Base-by-base conservation (phyloP, 1,139 yeast species). In the Eremothecium cymbalariae region DNA sequence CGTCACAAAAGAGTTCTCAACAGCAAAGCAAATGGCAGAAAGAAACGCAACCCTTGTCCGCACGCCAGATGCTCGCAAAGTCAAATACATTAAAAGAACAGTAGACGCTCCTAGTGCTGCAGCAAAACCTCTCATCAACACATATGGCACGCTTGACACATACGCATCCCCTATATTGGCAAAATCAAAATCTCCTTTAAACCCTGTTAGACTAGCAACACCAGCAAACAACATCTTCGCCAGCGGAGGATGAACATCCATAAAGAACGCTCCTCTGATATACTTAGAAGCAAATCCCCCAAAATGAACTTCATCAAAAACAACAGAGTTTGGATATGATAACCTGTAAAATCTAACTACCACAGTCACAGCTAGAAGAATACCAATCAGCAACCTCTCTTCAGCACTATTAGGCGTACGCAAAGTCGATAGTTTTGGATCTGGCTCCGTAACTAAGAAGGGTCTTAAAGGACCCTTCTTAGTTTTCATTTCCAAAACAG, bases 201-300 rank as follows among this genome's bases (percentile, higher is more conserved):
- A 85, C 0, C 94, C 94, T 34, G 80, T 85, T 19, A 81, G 44
- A 30, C 70, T 61, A 1, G 74, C 88, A 30, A 83, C 74, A 26
- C 81, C 84, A 2, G 94, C 95, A 60, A 73, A 82, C 38, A 86
- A 62, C 83, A 86, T 76, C 61, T 85, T 85, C 32, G 95, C 94
- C 53, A 85, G 68, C 4, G 96, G 96, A 18, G 96, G 96, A 58
- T 86, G 95, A 37, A 85, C 95, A 60, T 86, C 95, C 83, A 86
- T 79, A 63, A 86, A 85, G 60, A 70, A 83, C 14, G 62, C 62
- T 25, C 90, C 86, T 44, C 68, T 63, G 42, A 83, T 76, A 61
- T 83, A 83, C 54, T 80, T 77, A 42, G 73, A 65, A 25, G 93
- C 83, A 60, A 80, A 80, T 15, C 83, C 84, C 39, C 93, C 93